A percentile compares a stretch with the other conserved stretches of the same genome.
Conservation (phyloP, 140 eudicot species). For the Oenanthe javanica region DNA sequence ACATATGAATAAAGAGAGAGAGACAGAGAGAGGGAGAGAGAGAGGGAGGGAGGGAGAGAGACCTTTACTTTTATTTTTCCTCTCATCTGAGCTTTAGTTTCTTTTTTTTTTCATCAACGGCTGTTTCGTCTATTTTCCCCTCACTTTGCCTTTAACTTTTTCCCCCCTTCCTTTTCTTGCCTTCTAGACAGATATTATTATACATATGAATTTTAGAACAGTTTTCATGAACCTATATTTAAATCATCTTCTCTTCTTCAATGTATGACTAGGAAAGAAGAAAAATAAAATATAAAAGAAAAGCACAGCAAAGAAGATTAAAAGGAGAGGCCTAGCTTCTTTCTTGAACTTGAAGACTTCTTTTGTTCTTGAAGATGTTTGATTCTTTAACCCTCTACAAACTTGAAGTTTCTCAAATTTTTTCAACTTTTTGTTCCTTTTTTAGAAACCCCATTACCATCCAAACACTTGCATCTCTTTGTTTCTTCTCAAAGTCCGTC, state of each 20-base stretch:
- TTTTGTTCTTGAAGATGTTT: conserved; percentile 42
- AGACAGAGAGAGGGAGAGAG: conserved; percentile 23
- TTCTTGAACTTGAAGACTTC: conserved; percentile 24
- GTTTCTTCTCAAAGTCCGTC: conserved; percentile 38
- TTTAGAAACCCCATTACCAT: conserved; percentile 27
- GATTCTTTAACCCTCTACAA: conserved; percentile 42
- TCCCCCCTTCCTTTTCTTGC: background rate
- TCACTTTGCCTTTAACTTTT: conserved; percentile 15
- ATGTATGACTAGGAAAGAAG: background rate
- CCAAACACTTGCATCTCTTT: conserved; percentile 43
- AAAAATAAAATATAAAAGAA: background rate
- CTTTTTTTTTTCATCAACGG: conserved; percentile 38
- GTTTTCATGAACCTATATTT: conserved; percentile 5
- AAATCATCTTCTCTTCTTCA: conserved; percentile 28
- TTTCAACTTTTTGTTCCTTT: conserved; percentile 43
- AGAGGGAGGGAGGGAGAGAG: conserved; percentile 14
- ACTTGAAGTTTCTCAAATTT: conserved; percentile 41
- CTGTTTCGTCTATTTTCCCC: conserved; percentile 19
- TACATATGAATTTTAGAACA: conserved; percentile 5
- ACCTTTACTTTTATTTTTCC: conserved; percentile 26
- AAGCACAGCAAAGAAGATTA: background rate
- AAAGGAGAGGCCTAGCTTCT: conserved; percentile 5
- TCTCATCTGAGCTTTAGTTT: conserved; percentile 44
- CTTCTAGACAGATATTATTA: conserved; percentile 8
- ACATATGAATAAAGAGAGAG: conserved; percentile 34